phyloP scores from a whole-genome alignment of 495 filamentous ascomycete species.

The Penicillium antarcticum region DNA sequence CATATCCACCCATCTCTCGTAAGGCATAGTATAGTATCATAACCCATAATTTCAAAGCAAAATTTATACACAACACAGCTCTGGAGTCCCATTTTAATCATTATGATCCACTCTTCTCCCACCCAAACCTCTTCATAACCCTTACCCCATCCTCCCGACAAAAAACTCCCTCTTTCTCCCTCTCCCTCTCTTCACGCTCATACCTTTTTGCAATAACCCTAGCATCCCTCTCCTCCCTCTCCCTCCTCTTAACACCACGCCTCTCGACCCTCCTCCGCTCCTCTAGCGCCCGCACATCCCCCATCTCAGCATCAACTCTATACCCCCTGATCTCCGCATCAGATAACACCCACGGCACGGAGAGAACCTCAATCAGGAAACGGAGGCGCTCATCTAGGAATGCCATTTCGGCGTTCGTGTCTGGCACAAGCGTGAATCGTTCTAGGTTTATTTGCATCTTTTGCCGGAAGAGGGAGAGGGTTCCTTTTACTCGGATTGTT shows the following conservation, averaged over 20 bases:
- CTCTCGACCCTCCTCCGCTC: slow-evolving; percentile 36
- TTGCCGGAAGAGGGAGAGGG: slow-evolving; percentile 58
- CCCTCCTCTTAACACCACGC: slow-evolving; percentile 31
- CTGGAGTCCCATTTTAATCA: too few relatives aligned
- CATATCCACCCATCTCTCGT: too few relatives aligned
- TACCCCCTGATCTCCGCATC: slow-evolving; percentile 52
- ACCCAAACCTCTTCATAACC: slow-evolving; percentile 29
- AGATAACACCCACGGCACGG: slow-evolving; percentile 63
- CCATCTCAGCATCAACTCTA: slow-evolving; percentile 45
- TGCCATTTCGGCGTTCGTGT: slow-evolving; percentile 71
- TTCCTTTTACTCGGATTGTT: slow-evolving; percentile 76
- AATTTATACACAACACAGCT: too few relatives aligned
- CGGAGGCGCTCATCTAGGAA: slow-evolving; percentile 68
- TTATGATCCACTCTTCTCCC: slow-evolving; percentile 3
- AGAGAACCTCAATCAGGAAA: slow-evolving; percentile 63
- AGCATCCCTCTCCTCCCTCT: slow-evolving; percentile 35
- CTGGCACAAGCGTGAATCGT: slow-evolving; percentile 53
- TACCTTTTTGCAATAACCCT: slow-evolving; percentile 32
- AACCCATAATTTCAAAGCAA: too few relatives aligned
- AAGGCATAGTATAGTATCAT: too few relatives aligned
- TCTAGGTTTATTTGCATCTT: slow-evolving; percentile 66
- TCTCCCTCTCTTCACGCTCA: slow-evolving; percentile 37
- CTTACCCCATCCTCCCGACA: slow-evolving; percentile 32
- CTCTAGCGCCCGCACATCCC: slow-evolving; percentile 37
- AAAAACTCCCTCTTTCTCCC: slow-evolving; percentile 33